Evolutionary conservation across 768 basidiomycete species (phyloP).

Genomic region (Chalciporus pseudorubinellus): DNA sequence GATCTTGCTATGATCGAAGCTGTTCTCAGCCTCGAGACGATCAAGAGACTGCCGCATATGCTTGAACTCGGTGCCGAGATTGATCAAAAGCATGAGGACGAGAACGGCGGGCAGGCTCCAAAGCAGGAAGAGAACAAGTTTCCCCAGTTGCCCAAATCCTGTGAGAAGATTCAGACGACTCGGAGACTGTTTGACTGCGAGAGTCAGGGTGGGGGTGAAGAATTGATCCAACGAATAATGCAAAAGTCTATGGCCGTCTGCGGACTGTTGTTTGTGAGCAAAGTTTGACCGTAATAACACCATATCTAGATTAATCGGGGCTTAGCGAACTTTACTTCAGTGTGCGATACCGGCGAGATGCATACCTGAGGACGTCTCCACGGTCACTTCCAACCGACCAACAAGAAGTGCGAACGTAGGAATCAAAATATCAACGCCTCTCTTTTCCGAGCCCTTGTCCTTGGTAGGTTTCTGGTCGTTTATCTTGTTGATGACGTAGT

Average conservation of each 20-base stretch:
- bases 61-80: conserved; percentile 28
- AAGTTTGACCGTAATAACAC: conserved; percentile 54
- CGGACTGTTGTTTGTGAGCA: conserved; percentile 42
- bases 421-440: conserved; percentile 48
- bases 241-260: conserved; percentile 46
- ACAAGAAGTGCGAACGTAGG: conserved; percentile 75
- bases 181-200: conserved; percentile 26
- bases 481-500: conserved; percentile 57
- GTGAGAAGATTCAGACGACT: conserved; percentile 4
- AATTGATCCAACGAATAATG: conserved; percentile 57
- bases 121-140: conserved; percentile 11
- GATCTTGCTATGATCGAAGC: conserved; percentile 5
- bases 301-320: conserved; percentile 40
- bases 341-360: neutral
- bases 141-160: conserved; percentile 13
- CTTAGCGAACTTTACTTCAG: conserved; percentile 5
- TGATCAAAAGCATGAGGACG: conserved; percentile 19
- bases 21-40: conserved; percentile 7
- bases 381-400: conserved; percentile 59
- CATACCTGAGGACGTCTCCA: conserved; percentile 56
- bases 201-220: conserved; percentile 54
- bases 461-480: neutral
- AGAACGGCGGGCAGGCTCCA: conserved; percentile 18
- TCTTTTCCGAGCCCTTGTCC: conserved; percentile 25
- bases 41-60: conserved; percentile 27